Percentiles rank a stretch among this genome's conserved stretches.
Conservation (phyloP, 495 filamentous ascomycete genomes). For the Trichoderma virens region DNA sequence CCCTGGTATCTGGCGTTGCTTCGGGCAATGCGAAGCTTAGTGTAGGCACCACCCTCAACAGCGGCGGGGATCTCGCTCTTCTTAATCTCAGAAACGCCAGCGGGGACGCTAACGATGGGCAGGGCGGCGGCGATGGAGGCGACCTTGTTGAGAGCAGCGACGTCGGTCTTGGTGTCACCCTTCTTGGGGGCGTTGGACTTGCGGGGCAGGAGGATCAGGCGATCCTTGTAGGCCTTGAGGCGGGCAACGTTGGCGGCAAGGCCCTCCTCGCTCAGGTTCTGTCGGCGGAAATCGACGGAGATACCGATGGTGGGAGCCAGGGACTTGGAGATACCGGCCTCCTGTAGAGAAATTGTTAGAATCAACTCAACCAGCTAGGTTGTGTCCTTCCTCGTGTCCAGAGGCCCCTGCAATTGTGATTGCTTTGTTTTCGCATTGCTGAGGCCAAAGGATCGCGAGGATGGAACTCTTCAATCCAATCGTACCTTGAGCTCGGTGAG, state of each 20-base stretch:
- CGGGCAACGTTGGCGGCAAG: constrained; percentile 90
- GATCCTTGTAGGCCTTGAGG: constrained; percentile 89
- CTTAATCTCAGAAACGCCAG: constrained; percentile 67
- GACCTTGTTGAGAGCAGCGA: constrained; percentile 65
- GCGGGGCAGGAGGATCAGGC: constrained; percentile 96
- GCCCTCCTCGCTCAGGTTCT: constrained; percentile 91
- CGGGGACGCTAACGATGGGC: constrained; percentile 60
- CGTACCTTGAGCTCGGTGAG: constrained; percentile 94
- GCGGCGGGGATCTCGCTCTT: constrained; percentile 69
- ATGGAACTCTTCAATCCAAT: not conserved
- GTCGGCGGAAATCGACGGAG: constrained; percentile 88
- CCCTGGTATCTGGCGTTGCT: constrained; percentile 75
- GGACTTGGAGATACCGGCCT: constrained; percentile 91
- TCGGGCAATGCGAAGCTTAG: constrained; percentile 75
- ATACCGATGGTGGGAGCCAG: constrained; percentile 94
- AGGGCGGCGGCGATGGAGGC: constrained; percentile 49
- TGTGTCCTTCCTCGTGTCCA: constrained; percentile 13
- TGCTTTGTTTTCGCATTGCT: not conserved
- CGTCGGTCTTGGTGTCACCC: constrained; percentile 81
- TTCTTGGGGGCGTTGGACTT: constrained; percentile 86
- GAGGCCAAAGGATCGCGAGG: not conserved
- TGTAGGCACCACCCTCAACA: constrained; percentile 74
- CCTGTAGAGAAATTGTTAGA: constrained; percentile 46
- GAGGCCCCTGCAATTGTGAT: not conserved
- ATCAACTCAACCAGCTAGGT: constrained; percentile 13